phyloP scores from a whole-genome alignment of 2,329 filamentous ascomycete species.

The Uncinocarpus reesii region DNA sequence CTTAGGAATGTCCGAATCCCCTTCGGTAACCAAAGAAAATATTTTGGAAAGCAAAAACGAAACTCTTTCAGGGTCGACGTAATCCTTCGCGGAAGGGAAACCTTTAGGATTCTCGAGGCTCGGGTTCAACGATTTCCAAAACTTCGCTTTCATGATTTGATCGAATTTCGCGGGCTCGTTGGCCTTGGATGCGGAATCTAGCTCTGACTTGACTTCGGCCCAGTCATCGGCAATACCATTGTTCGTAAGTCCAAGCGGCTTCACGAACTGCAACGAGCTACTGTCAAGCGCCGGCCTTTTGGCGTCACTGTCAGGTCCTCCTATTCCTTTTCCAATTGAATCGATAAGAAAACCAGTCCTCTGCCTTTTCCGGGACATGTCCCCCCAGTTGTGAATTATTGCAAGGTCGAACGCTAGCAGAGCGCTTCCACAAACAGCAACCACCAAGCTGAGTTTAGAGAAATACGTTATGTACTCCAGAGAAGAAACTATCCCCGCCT shows the following conservation, averaged over 20 bases:
- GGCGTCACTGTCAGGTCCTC: constrained; percentile 24
- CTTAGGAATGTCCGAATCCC: constrained; percentile 21
- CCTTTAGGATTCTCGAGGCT: constrained; percentile 19
- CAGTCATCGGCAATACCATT: constrained; percentile 28
- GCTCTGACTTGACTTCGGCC: constrained; percentile 25
- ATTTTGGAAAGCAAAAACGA: constrained; percentile 33
- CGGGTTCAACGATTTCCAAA: constrained; percentile 21
- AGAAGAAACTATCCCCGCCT: constrained; percentile 19
- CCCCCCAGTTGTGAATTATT: constrained; percentile 23
- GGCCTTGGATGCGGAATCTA: constrained; percentile 23
- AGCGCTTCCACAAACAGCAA: constrained; percentile 34
- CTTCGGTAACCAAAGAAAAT: constrained; percentile 24
- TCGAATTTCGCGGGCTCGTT: constrained; percentile 29
- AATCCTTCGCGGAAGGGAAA: constrained; percentile 22
- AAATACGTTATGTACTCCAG: constrained; percentile 37
- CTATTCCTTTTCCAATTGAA: constrained; percentile 35
- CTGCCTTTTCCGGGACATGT: constrained; percentile 30
- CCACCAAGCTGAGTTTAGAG: constrained; percentile 34
- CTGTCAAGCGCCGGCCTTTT: constrained; percentile 22
- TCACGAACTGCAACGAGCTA: constrained; percentile 25
- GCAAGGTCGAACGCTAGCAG: constrained; percentile 39
- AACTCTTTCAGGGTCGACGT: constrained; percentile 30
- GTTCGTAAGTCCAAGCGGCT: constrained; percentile 26
- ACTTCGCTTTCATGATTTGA: constrained; percentile 22
- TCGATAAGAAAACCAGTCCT: constrained; percentile 35